Evolutionary conservation across 345 rosid species (phyloP).

Genomic region (Erodium maritimum): DNA sequence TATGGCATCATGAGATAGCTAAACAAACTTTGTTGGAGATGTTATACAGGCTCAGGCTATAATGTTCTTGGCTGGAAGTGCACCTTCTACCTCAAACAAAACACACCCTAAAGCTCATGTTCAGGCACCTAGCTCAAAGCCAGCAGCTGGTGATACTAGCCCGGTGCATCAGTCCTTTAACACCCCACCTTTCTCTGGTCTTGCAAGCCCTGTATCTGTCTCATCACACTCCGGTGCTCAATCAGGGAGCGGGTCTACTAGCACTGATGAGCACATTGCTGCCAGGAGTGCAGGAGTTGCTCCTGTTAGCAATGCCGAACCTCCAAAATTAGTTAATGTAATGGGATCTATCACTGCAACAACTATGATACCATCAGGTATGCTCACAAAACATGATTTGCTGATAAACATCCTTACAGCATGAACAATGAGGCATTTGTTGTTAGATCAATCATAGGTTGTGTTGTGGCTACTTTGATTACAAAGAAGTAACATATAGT

Average conservation of each 20-base stretch:
- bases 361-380: conserved; percentile 54
- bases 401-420: too few relatives aligned
- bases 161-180: conserved; percentile 15
- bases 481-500: not conserved
- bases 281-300: conserved; percentile 25
- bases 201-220: conserved; percentile 38
- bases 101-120: conserved; percentile 23
- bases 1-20: conserved; percentile 1
- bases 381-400: too few relatives aligned
- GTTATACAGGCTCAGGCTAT: conserved; percentile 72
- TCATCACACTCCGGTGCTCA: conserved; percentile 45
- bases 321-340: conserved; percentile 18
- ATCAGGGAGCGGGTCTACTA: conserved; percentile 31
- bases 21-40: conserved; percentile 4
- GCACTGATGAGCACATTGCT: conserved; percentile 32
- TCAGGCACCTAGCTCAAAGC: conserved; percentile 24
- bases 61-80: conserved; percentile 66
- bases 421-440: too few relatives aligned
- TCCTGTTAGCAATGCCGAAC: conserved; percentile 26
- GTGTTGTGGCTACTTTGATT: too few relatives aligned
- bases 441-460: not conserved
- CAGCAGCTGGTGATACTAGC: conserved; percentile 16
- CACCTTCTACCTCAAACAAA: conserved; percentile 18
- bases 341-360: conserved; percentile 22
- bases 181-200: conserved; percentile 28